phyloP scores from a whole-genome alignment of 1,284 basidiomycete species.

The Pseudozyma tsukubaensis region DNA sequence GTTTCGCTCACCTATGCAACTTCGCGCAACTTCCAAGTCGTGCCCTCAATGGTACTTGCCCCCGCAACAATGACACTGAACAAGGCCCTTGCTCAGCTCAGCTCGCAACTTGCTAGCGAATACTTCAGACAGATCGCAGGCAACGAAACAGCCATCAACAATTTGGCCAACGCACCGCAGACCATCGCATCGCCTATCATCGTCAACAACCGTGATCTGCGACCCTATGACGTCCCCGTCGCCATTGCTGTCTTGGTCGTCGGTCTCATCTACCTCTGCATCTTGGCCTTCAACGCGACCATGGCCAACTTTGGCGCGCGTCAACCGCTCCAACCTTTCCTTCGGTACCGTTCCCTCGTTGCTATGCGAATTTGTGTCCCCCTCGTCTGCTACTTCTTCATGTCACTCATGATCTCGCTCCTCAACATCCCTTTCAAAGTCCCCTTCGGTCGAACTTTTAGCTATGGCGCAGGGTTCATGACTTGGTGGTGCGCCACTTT shows the following conservation, averaged over 20 bases:
- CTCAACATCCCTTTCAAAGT: constrained; percentile 63
- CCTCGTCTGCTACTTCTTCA: constrained; percentile 47
- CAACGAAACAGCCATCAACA: constrained; percentile 45
- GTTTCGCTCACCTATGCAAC: constrained; percentile 53
- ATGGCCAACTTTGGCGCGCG: constrained; percentile 56
- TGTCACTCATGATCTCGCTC: constrained; percentile 62
- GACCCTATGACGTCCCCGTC: constrained; percentile 78
- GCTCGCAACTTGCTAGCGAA: constrained; percentile 30
- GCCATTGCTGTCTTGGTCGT: constrained; percentile 80
- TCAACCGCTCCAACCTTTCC: constrained; percentile 47
- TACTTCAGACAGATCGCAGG: constrained; percentile 35
- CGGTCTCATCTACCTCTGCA: constrained; percentile 80
- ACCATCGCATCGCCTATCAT: constrained; percentile 74
- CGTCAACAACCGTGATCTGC: constrained; percentile 74
- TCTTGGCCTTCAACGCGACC: constrained; percentile 70
- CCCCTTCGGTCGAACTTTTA: constrained; percentile 50
- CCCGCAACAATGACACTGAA: constrained; percentile 39
- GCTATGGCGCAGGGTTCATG: constrained; percentile 65
- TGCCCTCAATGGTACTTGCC: constrained; percentile 43
- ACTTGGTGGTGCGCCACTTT: constrained; percentile 57
- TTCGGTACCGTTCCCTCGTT: constrained; percentile 53
- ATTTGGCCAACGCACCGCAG: constrained; percentile 73
- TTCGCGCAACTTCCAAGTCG: constrained; percentile 50
- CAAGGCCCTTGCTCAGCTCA: constrained; percentile 30
- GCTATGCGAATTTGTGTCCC: constrained; percentile 56